Evolutionary conservation across 208 protist genomes (phyloP), one percentile per base, ranked within the genome.

Genomic region (Herpetomonas samuelpessoai): DNA sequence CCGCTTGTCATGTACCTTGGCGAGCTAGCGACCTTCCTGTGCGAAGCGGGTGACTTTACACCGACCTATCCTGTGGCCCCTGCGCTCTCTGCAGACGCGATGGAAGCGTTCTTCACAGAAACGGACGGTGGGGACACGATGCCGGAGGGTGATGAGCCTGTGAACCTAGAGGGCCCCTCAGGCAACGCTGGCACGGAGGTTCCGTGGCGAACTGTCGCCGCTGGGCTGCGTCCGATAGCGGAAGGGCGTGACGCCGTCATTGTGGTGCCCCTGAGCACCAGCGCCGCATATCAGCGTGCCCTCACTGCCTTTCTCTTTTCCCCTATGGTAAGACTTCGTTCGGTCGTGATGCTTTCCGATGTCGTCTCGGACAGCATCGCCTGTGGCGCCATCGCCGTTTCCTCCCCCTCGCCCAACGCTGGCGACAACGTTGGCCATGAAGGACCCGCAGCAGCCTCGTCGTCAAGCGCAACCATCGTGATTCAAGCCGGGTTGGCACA

Each of bases 311-410:
- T 83, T 30, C 60, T 79, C 12, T 76, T 81, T 45, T 22, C 39
- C 19, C 24, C 26, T 14, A 47, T 31, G 16, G 61, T 83, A 1
- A 46, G 44, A 10, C 66, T 72, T 14, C 48, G 67, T 2, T 66
- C 62, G 16, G 50, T 86, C 30, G 57, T 81, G 31, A 65, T 82
- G 25, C n/a, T 93, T 4, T 82, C 83, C 0, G 86, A 93, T 55
- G 57, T 80, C 1, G 75, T 88, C 22, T 82, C 86, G 0, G 69
- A 62, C 45, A 45, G 65, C 27, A 65, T 90, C 48, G 86, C 66
- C 6, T 71, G 70, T 16, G 79, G 83, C 3, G 19, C 48, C 19
- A 53, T 52, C 46, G 64, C 65, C 1, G 47, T 68, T 29, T 55
- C 81, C 35, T 59, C 44, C 4, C 7, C 44, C 3, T 48, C 44